phyloP scores from a whole-genome alignment of 495 filamentous ascomycete species.

The Aspergillus ellipticus region DNA sequence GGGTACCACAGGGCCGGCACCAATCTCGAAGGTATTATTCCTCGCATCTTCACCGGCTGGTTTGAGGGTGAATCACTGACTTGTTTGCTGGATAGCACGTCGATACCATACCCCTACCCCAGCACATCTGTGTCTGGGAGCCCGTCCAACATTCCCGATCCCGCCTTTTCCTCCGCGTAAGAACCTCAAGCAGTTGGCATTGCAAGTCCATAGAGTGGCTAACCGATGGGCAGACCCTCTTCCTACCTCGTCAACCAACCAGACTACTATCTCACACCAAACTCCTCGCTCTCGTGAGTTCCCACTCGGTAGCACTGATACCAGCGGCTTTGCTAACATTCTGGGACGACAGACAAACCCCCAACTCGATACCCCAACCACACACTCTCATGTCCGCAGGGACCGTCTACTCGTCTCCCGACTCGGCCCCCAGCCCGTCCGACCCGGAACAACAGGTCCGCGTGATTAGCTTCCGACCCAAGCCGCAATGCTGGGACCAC shows the following conservation, averaged over 20 bases:
- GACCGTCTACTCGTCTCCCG: slow-evolving; percentile 30
- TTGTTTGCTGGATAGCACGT: slow-evolving; percentile 9
- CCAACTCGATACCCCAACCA: slow-evolving; percentile 25
- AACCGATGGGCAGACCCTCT: slow-evolving; percentile 12
- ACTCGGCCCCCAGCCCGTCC: slow-evolving; percentile 25
- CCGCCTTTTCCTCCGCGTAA: slow-evolving; percentile 19
- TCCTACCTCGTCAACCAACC: slow-evolving; percentile 27
- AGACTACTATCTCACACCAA: slow-evolving; percentile 26
- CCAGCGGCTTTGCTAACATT: background rate
- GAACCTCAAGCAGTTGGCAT: background rate
- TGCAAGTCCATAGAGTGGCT: background rate
- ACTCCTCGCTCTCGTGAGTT: slow-evolving; percentile 26
- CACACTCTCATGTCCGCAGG: slow-evolving; percentile 26
- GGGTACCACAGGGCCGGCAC: slow-evolving; percentile 14
- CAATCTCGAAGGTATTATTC: slow-evolving; percentile 21
- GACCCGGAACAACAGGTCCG: slow-evolving; percentile 54
- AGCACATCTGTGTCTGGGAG: slow-evolving; percentile 19
- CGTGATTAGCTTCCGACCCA: slow-evolving; percentile 71
- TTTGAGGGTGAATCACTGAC: background rate
- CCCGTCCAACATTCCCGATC: slow-evolving; percentile 18
- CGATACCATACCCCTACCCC: slow-evolving; percentile 22
- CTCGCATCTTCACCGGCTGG: background rate
- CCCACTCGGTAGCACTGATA: background rate
- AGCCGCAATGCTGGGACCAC: slow-evolving; percentile 94
- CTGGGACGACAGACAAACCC: slow-evolving; percentile 16